These are phyloP conservation scores for Scedosporium aurantiacum DNA, from an alignment of 2,329 filamentous ascomycete species.

Conservation along the genomic window DNA sequence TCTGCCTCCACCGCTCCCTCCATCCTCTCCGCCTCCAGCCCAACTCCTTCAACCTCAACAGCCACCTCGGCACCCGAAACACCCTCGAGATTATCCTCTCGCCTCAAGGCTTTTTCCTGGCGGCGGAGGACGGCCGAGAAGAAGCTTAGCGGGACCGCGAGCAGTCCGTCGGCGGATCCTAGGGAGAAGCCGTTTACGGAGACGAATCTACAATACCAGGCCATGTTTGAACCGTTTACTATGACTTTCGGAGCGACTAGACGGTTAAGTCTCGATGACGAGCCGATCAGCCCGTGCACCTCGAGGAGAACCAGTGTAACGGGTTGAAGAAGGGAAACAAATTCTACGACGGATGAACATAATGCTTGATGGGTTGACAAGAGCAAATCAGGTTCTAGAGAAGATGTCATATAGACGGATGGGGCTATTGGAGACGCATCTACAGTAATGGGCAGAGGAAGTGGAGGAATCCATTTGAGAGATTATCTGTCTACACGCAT, in stretches of 20 bases:
- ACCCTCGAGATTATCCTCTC: constrained; percentile 18
- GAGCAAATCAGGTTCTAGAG: too few relatives aligned
- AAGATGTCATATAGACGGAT: too few relatives aligned
- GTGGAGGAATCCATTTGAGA: too few relatives aligned
- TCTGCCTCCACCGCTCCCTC: constrained; percentile 15
- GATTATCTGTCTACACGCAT: too few relatives aligned
- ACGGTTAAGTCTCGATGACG: constrained; percentile 7
- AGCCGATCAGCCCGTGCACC: constrained; percentile 8
- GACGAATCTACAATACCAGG: constrained; percentile 34
- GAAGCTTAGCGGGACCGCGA: constrained; percentile 9
- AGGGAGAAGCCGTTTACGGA: constrained; percentile 33
- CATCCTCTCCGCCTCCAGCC: constrained; percentile 16
- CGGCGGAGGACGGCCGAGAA: constrained; percentile 6
- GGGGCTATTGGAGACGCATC: too few relatives aligned
- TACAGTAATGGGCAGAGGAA: too few relatives aligned
- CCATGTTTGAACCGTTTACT: constrained; percentile 33
- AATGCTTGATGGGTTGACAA: too few relatives aligned
- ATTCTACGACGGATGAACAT: too few relatives aligned
- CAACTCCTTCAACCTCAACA: constrained; percentile 16
- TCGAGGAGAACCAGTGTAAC: constrained; percentile 7
- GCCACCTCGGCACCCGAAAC: constrained; percentile 20
- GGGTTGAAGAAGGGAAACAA: neutral
- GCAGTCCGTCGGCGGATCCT: constrained; percentile 21
- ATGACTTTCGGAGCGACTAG: constrained; percentile 31
- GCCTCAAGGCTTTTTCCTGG: constrained; percentile 17